Base-by-base conservation (phyloP, 257 asterid species). In the Ehretia macrophylla region DNA sequence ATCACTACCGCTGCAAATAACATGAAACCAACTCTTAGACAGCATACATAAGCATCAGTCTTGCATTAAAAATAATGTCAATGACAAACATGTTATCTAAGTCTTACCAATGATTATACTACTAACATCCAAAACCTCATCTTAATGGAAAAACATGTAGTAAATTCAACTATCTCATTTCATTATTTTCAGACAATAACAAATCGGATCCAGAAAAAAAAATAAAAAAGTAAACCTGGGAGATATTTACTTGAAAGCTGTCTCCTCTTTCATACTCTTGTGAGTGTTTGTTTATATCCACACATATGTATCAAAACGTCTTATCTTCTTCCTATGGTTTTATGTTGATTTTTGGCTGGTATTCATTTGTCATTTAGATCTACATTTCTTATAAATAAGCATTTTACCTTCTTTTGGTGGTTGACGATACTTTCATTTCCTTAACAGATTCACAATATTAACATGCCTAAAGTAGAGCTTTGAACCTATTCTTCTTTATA, bases 1-100 rank as follows among this genome's bases (percentile, higher is more conserved):
- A 88, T 65, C 56, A 74, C 81, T 64, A 77, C 91, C 73, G 32
- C 99, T 88, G 91, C 68, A 75, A 54, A 66, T 56, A 62, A 57
- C 21, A 55, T 45, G 60, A 60, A 60, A 60, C 58, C 17, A 66
- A 20, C 52, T 60, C 17, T 40, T 56, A 55, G 58, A 56, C 59
- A 69, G 67, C 52, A 22, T 56, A 51, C 20, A 37, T 35, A 55
- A 45, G 38, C 32, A 52, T 19, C 20, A 39, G 11, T n/a, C 59
- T 32, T 8, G 27, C 49, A 8, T 22, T n/a, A 21, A 22, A 51
- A 13, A 21, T 52, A 51, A 51, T 20, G 32, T 51, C 17, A 52
- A 52, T 11, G 18, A 49, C 9, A 27, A 6, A 27, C 35, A 27
- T 27, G 35, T 27, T 27, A 27, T 1, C 6, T 6, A 42, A 42